Evolutionary conservation across 2,329 filamentous ascomycete genomes (phyloP).

Genomic region (Akanthomyces lecanii): DNA sequence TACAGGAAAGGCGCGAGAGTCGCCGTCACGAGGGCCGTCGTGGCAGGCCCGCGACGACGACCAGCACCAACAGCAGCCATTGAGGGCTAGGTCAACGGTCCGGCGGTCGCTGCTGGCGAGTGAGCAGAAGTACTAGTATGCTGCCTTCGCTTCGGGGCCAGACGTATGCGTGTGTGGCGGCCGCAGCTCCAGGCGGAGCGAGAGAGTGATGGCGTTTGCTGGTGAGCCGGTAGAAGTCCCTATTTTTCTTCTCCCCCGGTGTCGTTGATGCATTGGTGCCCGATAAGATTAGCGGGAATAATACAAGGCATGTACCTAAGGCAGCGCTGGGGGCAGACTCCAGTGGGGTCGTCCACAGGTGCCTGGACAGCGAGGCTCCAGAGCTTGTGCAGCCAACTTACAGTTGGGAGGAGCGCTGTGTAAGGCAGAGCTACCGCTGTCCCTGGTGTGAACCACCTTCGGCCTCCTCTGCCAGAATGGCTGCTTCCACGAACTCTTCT

Average conservation of each 20-base stretch:
- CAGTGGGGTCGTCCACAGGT: too few species aligned
- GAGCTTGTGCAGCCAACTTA: background rate
- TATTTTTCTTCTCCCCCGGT: background rate
- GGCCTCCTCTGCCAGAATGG: too few species aligned
- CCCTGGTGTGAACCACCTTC: too few species aligned
- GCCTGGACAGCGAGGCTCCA: background rate
- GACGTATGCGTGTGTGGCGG: background rate
- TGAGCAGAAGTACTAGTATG: background rate
- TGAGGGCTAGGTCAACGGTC: background rate
- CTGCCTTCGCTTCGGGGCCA: background rate
- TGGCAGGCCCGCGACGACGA: background rate
- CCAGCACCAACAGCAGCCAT: conserved; percentile 8
- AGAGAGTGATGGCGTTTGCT: background rate
- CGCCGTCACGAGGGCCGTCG: conserved; percentile 20
- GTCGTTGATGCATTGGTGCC: conserved; percentile 4
- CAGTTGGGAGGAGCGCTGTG: background rate
- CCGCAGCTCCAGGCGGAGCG: background rate
- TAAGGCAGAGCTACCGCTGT: background rate
- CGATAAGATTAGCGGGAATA: background rate
- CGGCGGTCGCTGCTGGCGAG: background rate
- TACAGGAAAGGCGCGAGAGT: conserved; percentile 44
- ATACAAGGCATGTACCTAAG: too few species aligned
- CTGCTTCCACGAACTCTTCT: too few species aligned
- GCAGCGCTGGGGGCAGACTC: too few species aligned
- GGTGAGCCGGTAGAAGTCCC: background rate